Evolutionary conservation across 1,139 yeast species (phyloP), one percentile per base, ranked within the genome.

Genomic region (Blastobotrys persicus): DNA sequence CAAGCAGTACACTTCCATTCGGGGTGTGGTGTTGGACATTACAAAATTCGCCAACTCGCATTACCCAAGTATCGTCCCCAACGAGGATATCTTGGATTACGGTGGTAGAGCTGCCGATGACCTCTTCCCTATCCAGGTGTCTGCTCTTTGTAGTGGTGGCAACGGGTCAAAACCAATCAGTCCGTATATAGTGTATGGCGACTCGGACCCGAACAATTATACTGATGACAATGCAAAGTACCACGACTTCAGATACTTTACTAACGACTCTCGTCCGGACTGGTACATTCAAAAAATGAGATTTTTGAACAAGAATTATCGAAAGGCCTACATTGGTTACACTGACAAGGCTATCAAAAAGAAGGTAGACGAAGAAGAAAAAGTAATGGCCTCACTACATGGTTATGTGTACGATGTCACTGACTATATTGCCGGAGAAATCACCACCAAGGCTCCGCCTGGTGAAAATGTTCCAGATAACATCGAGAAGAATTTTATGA

Each of bases 261-360:
- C 63, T 5, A 62, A 67, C 44, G 75, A 71, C 48, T 70, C 66
- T 23, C 61, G 75, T 1, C 75, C 75, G 3, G 74, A 71, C 47
- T 71, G 75, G 75, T 71, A 70, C 44, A 55, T 64, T 23, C 69
- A 69, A 52, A 67, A 68, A 52, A 68, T 71, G 72, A 53, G 57
- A 38, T 64, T 58, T 45, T 57, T 71, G 53, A 65, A 69, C 44
- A 48, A 58, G 31, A 63, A 70, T 49, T 72, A 64, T 52, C 57
- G 64, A 45, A 65, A 65, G 53, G 66, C 69, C 2, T 70, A 66
- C 50, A 59, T 71, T 45, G 75, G 75, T 5, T 67, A 62, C 51
- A 68, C 75, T 0, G 65, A 65, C 4, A 59, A 63, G 49, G 63
- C 60, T 3, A 56, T 71, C 38, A 39, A 51, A 40, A 58, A 63